A percentile compares a stretch with the other conserved stretches of the same genome.
Evolutionary conservation across 1,284 basidiomycete species (phyloP).

Genomic region (Cryptococcus jaspeensis): DNA sequence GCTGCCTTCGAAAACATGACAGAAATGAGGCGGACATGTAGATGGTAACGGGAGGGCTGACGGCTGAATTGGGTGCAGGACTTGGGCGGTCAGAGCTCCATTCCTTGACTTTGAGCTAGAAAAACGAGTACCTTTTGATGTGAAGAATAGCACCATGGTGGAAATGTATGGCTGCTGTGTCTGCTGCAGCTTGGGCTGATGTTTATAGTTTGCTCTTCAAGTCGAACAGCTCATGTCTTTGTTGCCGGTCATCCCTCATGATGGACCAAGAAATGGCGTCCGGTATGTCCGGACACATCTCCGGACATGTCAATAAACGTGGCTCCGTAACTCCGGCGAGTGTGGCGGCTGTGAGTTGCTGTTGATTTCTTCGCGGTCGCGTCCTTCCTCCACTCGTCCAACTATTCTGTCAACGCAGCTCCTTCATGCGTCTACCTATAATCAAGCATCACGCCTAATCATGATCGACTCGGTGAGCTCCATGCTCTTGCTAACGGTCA

Average conservation of each 20-base stretch:
- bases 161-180: not conserved
- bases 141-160: slow-evolving; percentile 60
- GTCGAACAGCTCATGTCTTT: no score
- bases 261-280: no score
- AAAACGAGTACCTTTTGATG: slow-evolving; percentile 51
- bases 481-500: not conserved
- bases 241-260: no score
- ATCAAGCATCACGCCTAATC: no score
- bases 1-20: not conserved
- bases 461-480: slow-evolving; percentile 8
- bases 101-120: not conserved
- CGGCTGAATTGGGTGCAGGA: slow-evolving; percentile 32
- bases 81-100: slow-evolving; percentile 4
- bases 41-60: slow-evolving; percentile 67
- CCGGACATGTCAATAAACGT: not conserved
- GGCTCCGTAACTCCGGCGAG: not conserved
- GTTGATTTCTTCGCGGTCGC: not conserved
- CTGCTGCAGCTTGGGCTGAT: not conserved
- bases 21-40: slow-evolving; percentile 61
- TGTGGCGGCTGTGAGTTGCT: not conserved
- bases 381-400: not conserved
- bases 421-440: no score
- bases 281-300: no score
- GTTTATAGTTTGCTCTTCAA: no score
- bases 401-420: no score